Evolutionary conservation across 1,284 basidiomycete genomes (phyloP), one percentile per base, ranked within the genome.

Genomic region (Marasmius tenuissimus): DNA sequence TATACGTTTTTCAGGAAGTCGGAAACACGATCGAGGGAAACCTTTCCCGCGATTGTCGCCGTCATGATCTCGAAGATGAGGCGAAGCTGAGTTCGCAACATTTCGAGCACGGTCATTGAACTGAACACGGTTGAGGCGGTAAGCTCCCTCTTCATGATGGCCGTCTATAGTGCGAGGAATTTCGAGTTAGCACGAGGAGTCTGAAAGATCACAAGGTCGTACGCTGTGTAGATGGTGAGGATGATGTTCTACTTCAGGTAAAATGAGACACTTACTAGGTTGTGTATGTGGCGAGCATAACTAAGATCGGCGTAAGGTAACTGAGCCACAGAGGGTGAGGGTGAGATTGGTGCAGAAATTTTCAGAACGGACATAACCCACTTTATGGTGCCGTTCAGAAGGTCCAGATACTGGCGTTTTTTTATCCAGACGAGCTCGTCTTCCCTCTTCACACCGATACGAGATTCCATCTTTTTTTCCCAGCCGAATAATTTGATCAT

Each of bases 401-500:
- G 68, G 38, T 77, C 75, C 9, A 84, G 67, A 39, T 84, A 55
- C 63, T 80, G 78, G 38, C 77, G 74, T 60, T 72, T 76, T 68
- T 75, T 78, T 33, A 84, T 71, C 69, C 75, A 80, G 3, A 70
- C 67, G 12, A 91, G 71, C 71, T 91, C 88, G 12, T 79, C 78
- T 55, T 86, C 81, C 57, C 83, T 72, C 77, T 82, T 81, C 42
- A 77, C 78, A 14, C 78, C 74, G 45, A 88, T 76, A 56, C 79
- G 76, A 22, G 77, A 72, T 60, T 82, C 77, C 72, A 86, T 81
- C 65, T 83, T 80, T 18, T 73, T 73, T 68, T 88, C 86, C 87
- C 87, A 88, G 9, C 84, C 88, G 66, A 91, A 91, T 66, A 91
- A 80, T 73, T 91, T 90, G 72, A 88, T 76, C 80, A 87, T 87